phyloP scores from a whole-genome alignment of 768 basidiomycete species.

The Scleroderma citrinum region DNA sequence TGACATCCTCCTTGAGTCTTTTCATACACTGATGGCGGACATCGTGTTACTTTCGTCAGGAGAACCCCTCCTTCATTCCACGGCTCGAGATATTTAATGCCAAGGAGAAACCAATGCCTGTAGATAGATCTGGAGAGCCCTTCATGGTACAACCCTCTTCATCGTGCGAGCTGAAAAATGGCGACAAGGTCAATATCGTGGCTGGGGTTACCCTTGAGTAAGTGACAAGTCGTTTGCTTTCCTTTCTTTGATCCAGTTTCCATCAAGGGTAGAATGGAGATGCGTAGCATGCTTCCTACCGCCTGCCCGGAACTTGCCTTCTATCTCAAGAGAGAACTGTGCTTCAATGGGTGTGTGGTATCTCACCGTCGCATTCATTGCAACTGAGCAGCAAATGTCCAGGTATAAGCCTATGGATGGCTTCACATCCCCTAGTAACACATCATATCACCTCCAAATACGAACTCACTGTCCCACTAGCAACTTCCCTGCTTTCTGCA shows the following conservation, averaged over 20 bases:
- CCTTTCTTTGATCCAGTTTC: constrained; percentile 1
- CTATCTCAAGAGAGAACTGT: constrained; percentile 38
- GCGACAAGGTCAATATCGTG: constrained; percentile 47
- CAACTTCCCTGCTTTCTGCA: constrained; percentile 53
- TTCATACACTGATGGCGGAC: neutral
- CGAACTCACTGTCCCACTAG: constrained; percentile 42
- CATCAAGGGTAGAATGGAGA: constrained; percentile 44
- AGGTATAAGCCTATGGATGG: constrained; percentile 55
- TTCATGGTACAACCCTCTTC: constrained; percentile 33
- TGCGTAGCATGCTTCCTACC: constrained; percentile 45
- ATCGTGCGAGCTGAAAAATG: constrained; percentile 42
- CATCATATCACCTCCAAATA: constrained; percentile 59
- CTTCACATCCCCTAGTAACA: constrained; percentile 42
- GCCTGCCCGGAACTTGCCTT: constrained; percentile 29
- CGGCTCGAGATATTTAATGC: constrained; percentile 42
- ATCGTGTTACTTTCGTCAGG: constrained; percentile 31
- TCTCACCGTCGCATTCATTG: neutral
- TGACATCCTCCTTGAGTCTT: neutral
- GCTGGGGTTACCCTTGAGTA: constrained; percentile 41
- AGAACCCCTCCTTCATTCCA: constrained; percentile 44
- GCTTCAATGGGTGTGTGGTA: constrained; percentile 45
- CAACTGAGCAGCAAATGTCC: neutral
- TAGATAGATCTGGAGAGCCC: constrained; percentile 32
- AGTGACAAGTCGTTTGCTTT: constrained; percentile 10
- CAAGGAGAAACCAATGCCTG: constrained; percentile 41